Evolutionary conservation across 495 filamentous ascomycete species (phyloP).

Genomic region (Immersiella caudata): DNA sequence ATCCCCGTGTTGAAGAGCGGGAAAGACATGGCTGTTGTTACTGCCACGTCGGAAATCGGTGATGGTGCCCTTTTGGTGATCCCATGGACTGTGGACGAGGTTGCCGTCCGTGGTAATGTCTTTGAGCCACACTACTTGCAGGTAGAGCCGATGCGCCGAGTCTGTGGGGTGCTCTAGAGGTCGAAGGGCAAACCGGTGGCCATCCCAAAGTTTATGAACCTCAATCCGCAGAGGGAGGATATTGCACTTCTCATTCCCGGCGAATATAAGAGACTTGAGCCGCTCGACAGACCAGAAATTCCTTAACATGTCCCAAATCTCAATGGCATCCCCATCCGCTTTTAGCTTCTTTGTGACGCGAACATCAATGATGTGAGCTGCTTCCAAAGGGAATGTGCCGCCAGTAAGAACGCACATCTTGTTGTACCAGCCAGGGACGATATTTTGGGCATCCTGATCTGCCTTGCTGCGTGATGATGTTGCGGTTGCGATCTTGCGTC

Average conservation of each 20-base stretch:
- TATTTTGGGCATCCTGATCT: conserved; percentile 17
- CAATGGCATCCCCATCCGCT: not conserved
- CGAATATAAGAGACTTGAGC: conserved; percentile 4
- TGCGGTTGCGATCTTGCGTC: conserved; percentile 13
- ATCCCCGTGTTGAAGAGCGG: not conserved
- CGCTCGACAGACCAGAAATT: conserved; percentile 13
- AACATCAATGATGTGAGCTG: conserved; percentile 13
- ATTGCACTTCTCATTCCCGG: conserved; percentile 12
- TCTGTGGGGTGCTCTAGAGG: conserved; percentile 10
- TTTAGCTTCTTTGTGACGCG: conserved; percentile 13
- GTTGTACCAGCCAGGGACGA: conserved; percentile 18
- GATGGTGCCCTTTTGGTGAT: conserved; percentile 14
- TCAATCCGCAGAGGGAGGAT: conserved; percentile 13
- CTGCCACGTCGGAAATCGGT: conserved; percentile 17
- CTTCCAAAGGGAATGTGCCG: conserved; percentile 11
- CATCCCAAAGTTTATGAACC: conserved; percentile 16
- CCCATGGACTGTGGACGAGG: conserved; percentile 13
- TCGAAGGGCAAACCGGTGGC: conserved; percentile 16
- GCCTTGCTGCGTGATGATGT: conserved; percentile 5
- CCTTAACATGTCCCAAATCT: conserved; percentile 12
- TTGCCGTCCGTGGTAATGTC: conserved; percentile 8
- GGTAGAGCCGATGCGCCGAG: conserved; percentile 14
- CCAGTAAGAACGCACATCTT: conserved; percentile 19
- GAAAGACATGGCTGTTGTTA: not conserved
- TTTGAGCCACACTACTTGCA: conserved; percentile 12